Evolutionary conservation across 352 stramenopile genomes (phyloP), one percentile per base, ranked within the genome.

Genomic region (Pythium biforme): DNA sequence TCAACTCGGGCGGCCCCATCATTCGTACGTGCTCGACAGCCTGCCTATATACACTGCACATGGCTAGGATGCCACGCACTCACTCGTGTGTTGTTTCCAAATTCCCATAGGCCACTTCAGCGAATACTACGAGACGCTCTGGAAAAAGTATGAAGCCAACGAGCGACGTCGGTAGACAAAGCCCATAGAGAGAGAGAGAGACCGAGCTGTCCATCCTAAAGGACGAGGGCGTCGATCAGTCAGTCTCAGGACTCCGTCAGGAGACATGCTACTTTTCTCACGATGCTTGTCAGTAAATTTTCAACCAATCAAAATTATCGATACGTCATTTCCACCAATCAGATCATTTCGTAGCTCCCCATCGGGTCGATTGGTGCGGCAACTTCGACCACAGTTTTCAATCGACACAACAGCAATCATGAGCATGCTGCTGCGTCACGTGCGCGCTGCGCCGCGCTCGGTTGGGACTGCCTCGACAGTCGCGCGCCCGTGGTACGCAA

Each of bases 61-160:
- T n/a, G 14, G 1, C 43, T 52, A 9, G 11, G 14, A 9, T 34
- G 14, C 29, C 37, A 43, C 6, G 9, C 17, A n/a, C 15, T 43
- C 37, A n/a, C 37, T n/a, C 17, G 37, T 43, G 37, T 43, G 17
- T 39, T 50, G 20, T 5, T 12, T 51, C n/a, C 12, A 11, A 22
- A 8, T 51, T 34, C 22, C 37, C 29, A 11, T 51, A 90, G 78
- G 45, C 11, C 77, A 70, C 45, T 90, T 88, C 64, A 66, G 72
- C n/a, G 68, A 84, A 47, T 72, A 90, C 40, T 90, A 83, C 41
- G 66, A 80, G 39, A 68, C 86, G 43, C 73, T 90, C n/a, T 90
- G 78, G 81, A 37, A 59, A 31, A 70, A 81, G 39, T 88, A 82
- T 70, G 65, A 80, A 6, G 50, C 46, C 50, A 70, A 69, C 55